Conservation (phyloP, 257 asterid species). For the Ilex asprella region DNA sequence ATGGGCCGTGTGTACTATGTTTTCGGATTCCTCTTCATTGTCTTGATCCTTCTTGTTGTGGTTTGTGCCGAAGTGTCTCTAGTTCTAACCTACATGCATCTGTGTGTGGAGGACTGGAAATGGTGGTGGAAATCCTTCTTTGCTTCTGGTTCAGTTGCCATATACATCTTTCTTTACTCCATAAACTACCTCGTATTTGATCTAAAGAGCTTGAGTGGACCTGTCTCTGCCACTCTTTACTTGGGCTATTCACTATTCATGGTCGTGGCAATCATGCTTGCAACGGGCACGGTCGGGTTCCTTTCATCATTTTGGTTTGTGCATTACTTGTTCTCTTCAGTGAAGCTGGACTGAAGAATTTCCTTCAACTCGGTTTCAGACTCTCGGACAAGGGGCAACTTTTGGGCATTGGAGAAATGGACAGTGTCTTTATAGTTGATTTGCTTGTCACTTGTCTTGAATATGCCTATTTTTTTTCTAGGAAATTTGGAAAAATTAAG, state of each 20-base stretch:
- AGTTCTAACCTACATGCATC: conserved; percentile 87
- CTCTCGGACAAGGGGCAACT: too few relatives aligned
- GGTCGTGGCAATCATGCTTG: conserved; percentile 79
- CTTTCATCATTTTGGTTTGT: conserved; percentile 87
- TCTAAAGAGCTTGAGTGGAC: conserved; percentile 79
- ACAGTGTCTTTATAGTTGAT: too few relatives aligned
- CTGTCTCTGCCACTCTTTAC: conserved; percentile 80
- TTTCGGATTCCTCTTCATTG: conserved; percentile 70
- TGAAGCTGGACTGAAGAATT: conserved; percentile 60
- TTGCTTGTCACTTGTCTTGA: too few relatives aligned
- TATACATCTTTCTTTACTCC: conserved; percentile 70
- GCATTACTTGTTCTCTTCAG: conserved; percentile 82
- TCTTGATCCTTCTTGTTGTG: conserved; percentile 55
- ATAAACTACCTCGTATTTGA: conserved; percentile 63
- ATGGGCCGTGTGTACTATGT: conserved; percentile 89
- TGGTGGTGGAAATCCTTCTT: conserved; percentile 99
- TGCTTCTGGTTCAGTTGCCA: conserved; percentile 80
- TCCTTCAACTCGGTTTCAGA: too few relatives aligned
- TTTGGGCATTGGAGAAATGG: too few relatives aligned
- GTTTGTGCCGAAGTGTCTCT: conserved; percentile 95
- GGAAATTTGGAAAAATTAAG: too few relatives aligned
- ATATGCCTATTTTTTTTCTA: too few relatives aligned
- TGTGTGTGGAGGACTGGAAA: conserved; percentile 84
- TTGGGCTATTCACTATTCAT: conserved; percentile 78
- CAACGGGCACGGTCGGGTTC: conserved; percentile 85